A percentile compares a stretch with the other conserved stretches of the same genome.
phyloP scores from a whole-genome alignment of 225 moss, liverwort and hornwort genomes.

The Pseudoscleropodium purum region DNA sequence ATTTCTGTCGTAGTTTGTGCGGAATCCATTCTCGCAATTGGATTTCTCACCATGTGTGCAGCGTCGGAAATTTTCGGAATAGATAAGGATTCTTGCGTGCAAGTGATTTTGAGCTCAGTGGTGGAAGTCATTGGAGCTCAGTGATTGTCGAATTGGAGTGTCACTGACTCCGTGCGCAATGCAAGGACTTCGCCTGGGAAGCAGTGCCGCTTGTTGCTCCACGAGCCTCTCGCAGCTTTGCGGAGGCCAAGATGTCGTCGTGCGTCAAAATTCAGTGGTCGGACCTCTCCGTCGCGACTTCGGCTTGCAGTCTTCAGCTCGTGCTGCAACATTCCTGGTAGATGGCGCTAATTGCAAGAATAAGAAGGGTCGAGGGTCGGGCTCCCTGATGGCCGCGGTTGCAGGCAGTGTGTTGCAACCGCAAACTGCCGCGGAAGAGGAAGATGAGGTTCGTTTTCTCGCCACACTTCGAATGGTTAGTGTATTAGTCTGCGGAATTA shows the following conservation, averaged over 20 bases:
- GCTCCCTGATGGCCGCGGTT: neutral
- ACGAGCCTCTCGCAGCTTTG: neutral
- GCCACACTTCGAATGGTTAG: neutral
- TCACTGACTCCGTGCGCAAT: neutral
- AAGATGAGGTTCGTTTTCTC: conserved; percentile 10
- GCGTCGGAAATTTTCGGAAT: neutral
- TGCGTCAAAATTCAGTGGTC: neutral
- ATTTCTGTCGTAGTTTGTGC: neutral
- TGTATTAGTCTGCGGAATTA: neutral
- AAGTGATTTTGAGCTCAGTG: neutral
- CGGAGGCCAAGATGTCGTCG: neutral
- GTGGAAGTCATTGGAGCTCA: neutral
- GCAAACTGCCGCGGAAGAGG: neutral
- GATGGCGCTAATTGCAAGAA: neutral
- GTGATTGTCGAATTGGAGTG: neutral
- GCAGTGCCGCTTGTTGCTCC: conserved; percentile 1
- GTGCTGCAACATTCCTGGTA: neutral
- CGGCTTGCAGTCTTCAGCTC: neutral
- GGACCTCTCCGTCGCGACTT: neutral
- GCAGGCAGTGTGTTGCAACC: conserved; percentile 5
- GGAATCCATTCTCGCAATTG: neutral
- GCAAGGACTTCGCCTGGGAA: conserved; percentile 19
- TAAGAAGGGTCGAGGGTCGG: neutral
- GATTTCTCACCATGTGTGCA: neutral
- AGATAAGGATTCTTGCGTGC: neutral